Evolutionary conservation across 768 basidiomycete genomes (phyloP).

Genomic region (Leccinum incarnatum): DNA sequence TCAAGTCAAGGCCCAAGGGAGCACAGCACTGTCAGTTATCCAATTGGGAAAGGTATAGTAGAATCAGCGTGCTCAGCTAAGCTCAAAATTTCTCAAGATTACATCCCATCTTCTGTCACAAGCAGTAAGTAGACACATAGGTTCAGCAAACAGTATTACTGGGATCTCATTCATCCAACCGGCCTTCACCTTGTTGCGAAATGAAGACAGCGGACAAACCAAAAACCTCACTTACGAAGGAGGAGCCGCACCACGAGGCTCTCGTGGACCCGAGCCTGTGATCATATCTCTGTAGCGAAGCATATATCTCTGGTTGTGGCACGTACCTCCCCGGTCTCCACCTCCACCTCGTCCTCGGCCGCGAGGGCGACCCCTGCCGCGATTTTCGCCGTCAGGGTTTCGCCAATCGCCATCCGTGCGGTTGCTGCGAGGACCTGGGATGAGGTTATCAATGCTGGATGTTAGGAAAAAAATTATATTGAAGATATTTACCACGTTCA

Average conservation of each 20-base stretch:
- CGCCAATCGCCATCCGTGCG: slow-evolving; percentile 46
- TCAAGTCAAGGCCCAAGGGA: background rate
- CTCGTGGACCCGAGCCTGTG: slow-evolving; percentile 23
- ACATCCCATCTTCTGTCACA: background rate
- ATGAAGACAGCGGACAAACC: background rate
- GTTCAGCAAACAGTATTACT: slow-evolving; percentile 2
- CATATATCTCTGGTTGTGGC: background rate
- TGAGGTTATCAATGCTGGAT: background rate
- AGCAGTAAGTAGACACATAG: slow-evolving; percentile 3
- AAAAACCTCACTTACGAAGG: slow-evolving; percentile 14
- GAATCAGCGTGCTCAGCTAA: background rate
- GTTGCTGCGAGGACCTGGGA: slow-evolving; percentile 17
- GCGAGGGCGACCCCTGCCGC: slow-evolving; percentile 41
- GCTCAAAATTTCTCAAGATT: background rate
- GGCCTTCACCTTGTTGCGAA: background rate
- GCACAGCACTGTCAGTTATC: background rate
- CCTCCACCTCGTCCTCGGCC: slow-evolving; percentile 43
- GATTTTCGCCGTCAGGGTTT: slow-evolving; percentile 41
- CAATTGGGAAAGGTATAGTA: background rate
- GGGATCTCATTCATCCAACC: background rate
- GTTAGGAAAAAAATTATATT: background rate
- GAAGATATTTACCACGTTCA: slow-evolving; percentile 21
- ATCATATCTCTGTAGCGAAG: background rate
- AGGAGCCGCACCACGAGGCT: slow-evolving; percentile 19
- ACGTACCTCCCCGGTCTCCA: slow-evolving; percentile 41